phyloP scores from a whole-genome alignment of 257 asterid species.

The Jaltomata sinuosa region DNA sequence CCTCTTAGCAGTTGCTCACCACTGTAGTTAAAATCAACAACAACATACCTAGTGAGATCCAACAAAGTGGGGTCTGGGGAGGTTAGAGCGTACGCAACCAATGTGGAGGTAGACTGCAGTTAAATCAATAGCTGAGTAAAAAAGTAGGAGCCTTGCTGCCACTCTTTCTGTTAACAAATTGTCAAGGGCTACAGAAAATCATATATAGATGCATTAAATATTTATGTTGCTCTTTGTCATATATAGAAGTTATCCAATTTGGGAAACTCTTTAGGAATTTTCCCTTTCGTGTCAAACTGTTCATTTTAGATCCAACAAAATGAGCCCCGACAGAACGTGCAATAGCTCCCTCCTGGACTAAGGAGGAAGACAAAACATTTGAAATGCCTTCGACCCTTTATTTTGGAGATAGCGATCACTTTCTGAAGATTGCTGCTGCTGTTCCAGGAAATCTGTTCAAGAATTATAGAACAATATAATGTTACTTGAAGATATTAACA shows the following conservation, averaged over 20 bases:
- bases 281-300: neutral
- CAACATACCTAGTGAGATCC: neutral
- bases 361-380: slow-evolving; percentile 11
- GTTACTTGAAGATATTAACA: neutral
- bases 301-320: neutral
- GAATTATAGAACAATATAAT: neutral
- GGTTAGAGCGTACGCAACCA: neutral
- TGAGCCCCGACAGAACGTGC: neutral
- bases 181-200: neutral
- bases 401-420: neutral
- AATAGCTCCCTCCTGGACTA: neutral
- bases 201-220: neutral
- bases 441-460: neutral
- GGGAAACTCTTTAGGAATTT: neutral
- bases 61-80: neutral
- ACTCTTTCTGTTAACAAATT: slow-evolving; percentile 5
- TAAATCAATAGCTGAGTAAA: neutral
- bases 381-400: neutral
- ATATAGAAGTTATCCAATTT: neutral
- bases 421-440: neutral
- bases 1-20: neutral
- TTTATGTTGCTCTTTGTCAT: neutral
- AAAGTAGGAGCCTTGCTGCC: neutral
- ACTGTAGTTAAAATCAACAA: neutral
- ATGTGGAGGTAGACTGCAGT: neutral